phyloP scores from a whole-genome alignment of 768 basidiomycete species.

The Boletales sp. region DNA sequence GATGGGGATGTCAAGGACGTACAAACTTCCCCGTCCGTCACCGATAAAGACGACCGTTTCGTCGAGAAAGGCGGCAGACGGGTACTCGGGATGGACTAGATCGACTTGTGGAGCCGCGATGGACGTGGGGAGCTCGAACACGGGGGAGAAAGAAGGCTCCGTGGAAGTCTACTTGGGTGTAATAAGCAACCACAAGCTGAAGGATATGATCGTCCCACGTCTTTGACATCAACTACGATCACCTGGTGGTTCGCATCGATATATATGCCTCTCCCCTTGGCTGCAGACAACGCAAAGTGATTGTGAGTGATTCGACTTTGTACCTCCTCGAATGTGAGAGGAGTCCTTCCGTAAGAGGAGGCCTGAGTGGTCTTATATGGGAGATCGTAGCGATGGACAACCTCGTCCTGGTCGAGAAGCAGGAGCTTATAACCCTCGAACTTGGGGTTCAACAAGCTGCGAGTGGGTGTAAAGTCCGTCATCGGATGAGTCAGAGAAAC shows the following conservation, averaged over 20 bases:
- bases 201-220: conserved; percentile 42
- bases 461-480: conserved; percentile 43
- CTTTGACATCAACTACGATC: conserved; percentile 51
- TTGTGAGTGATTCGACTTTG: conserved; percentile 84
- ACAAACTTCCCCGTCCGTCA: conserved; percentile 69
- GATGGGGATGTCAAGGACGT: conserved; percentile 48
- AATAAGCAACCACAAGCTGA: conserved; percentile 3
- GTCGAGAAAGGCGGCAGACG: conserved; percentile 60
- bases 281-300: conserved; percentile 55
- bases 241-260: conserved; percentile 63
- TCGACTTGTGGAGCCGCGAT: conserved; percentile 40
- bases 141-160: conserved; percentile 48
- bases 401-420: conserved; percentile 54
- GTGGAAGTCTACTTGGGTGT: conserved; percentile 45
- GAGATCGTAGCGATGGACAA: conserved; percentile 50
- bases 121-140: conserved; percentile 60
- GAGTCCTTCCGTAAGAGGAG: conserved; percentile 55
- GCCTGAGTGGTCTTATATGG: conserved; percentile 43
- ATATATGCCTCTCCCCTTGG: conserved; percentile 54
- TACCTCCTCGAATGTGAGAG: conserved; percentile 76
- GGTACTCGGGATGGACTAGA: conserved; percentile 63
- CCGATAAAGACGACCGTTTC: conserved; percentile 50
- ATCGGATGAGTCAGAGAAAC: conserved; percentile 13
- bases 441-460: conserved; percentile 67
- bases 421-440: conserved; percentile 84